These are phyloP conservation scores for Botrytis cinerea DNA, from an alignment of 2,329 filamentous ascomycete genomes.

Conservation along the genomic window DNA sequence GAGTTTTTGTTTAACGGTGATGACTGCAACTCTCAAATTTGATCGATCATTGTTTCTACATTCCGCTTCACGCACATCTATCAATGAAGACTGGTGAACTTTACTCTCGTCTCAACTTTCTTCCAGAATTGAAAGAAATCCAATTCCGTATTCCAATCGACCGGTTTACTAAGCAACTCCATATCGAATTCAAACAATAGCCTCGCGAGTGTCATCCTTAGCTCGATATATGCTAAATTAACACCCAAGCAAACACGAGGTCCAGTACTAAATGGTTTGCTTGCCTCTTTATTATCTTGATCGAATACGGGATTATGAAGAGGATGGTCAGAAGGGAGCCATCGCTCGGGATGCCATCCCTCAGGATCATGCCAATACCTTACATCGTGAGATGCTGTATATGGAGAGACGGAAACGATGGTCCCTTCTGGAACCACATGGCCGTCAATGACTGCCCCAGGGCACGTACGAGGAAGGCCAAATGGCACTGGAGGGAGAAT, in stretches of 20 bases:
- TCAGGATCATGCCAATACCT: slow-evolving; percentile 15
- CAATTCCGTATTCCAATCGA: slow-evolving; percentile 8
- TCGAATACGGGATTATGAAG: neutral
- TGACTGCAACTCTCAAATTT: neutral
- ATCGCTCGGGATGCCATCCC: slow-evolving; percentile 16
- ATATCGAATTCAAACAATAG: slow-evolving; percentile 10
- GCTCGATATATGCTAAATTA: slow-evolving; percentile 14
- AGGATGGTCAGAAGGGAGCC: neutral
- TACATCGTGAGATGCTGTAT: neutral
- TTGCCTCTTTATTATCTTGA: slow-evolving; percentile 3
- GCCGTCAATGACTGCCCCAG: slow-evolving; percentile 11
- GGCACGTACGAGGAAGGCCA: slow-evolving; percentile 5
- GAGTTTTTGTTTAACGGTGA: neutral
- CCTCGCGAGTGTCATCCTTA: slow-evolving; percentile 4
- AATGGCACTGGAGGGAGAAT: slow-evolving; percentile 21
- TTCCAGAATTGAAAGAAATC: slow-evolving; percentile 12
- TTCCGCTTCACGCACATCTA: neutral
- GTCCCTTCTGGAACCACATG: neutral
- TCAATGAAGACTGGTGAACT: slow-evolving; percentile 14
- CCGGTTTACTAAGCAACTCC: neutral
- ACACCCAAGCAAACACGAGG: slow-evolving; percentile 12
- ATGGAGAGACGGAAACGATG: slow-evolving; percentile 17
- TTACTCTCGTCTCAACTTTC: slow-evolving; percentile 10
- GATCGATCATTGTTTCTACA: neutral
- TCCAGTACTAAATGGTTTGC: neutral